Evolutionary conservation across 768 basidiomycete species (phyloP).

Genomic region (Suillus alpinus): DNA sequence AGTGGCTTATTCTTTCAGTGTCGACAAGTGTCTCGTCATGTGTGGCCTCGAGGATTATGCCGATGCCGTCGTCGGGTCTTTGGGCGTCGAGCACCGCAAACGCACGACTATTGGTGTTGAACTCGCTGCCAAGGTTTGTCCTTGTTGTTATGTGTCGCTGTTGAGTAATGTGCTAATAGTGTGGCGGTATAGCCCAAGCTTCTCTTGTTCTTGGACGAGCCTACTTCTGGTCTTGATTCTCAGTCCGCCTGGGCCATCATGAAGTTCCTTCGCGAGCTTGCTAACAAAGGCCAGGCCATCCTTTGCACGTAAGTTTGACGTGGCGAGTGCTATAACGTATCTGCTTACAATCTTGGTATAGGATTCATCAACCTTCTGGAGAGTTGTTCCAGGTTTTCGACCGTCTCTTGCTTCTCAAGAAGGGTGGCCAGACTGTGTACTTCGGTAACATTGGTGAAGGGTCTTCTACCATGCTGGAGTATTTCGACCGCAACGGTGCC

Average conservation of each 20-base stretch:
- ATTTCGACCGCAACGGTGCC: slow-evolving; percentile 76
- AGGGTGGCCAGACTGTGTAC: slow-evolving; percentile 90
- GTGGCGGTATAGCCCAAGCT: slow-evolving; percentile 28
- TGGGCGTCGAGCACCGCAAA: slow-evolving; percentile 72
- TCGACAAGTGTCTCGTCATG: slow-evolving; percentile 80
- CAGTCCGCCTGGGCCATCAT: slow-evolving; percentile 80
- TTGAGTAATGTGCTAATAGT: slow-evolving; percentile 40
- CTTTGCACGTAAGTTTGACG: slow-evolving; percentile 55
- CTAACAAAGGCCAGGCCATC: slow-evolving; percentile 84
- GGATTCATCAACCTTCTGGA: slow-evolving; percentile 83
- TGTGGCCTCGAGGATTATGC: slow-evolving; percentile 81
- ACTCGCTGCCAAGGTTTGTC: slow-evolving; percentile 81
- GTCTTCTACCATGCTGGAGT: slow-evolving; percentile 63
- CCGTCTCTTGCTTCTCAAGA: slow-evolving; percentile 61
- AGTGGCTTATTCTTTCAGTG: slow-evolving; percentile 18
- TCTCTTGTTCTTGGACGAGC: slow-evolving; percentile 36
- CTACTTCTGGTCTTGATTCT: slow-evolving; percentile 56
- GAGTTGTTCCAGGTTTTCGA: slow-evolving; percentile 88
- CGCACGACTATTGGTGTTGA: slow-evolving; percentile 91
- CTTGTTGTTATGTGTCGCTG: slow-evolving; percentile 52
- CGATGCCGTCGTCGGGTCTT: slow-evolving; percentile 75
- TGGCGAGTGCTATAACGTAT: not conserved
- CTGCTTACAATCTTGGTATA: not conserved
- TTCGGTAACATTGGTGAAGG: slow-evolving; percentile 85
- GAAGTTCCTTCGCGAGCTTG: slow-evolving; percentile 79